A percentile compares a stretch with the other conserved stretches of the same genome.
phyloP scores from a whole-genome alignment of 495 filamentous ascomycete genomes.

The Penicillium paradoxum region DNA sequence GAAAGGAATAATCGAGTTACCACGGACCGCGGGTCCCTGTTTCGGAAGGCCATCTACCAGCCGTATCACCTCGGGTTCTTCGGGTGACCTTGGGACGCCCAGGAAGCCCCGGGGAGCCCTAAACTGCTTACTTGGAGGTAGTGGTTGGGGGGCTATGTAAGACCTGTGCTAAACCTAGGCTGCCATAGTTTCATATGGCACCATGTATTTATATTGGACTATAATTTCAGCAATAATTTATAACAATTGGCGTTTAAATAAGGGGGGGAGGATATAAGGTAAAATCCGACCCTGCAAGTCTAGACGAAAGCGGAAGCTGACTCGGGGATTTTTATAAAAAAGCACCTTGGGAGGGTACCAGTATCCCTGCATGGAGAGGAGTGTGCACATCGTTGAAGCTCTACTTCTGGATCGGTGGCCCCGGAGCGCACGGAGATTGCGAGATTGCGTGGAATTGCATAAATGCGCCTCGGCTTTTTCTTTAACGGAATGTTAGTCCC shows the following conservation, averaged over 20 bases:
- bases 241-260: neutral
- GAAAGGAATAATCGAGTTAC: neutral
- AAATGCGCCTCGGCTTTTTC: neutral
- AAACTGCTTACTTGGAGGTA: neutral
- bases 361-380: neutral
- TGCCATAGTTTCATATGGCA: neutral
- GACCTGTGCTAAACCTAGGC: neutral
- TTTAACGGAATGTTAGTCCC: neutral
- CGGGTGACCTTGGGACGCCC: no score
- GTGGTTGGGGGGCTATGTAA: neutral
- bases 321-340: neutral
- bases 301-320: neutral
- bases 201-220: neutral
- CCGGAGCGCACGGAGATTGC: slow-evolving; percentile 12
- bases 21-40: neutral
- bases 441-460: slow-evolving; percentile 15
- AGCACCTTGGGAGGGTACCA: neutral
- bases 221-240: neutral
- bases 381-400: slow-evolving; percentile 9
- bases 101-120: neutral
- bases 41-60: slow-evolving; percentile 1
- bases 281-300: neutral
- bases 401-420: neutral
- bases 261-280: neutral
- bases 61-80: slow-evolving; percentile 4